A percentile compares a stretch with the other conserved stretches of the same genome.
These are phyloP conservation scores for Nematodospora valgi DNA, from an alignment of 805 yeast species.

Conservation along the genomic window DNA sequence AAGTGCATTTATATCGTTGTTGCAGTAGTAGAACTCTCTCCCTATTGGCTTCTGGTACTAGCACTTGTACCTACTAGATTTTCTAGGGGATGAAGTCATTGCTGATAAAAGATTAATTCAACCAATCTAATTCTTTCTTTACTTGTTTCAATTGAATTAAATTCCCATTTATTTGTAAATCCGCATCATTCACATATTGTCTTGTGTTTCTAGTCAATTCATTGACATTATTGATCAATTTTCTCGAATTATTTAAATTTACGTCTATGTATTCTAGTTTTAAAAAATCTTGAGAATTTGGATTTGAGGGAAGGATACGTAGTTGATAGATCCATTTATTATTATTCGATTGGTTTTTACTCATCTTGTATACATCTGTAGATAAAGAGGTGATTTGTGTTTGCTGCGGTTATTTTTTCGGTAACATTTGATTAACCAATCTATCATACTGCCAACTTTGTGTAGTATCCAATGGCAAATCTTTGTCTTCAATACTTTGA, in stretches of 20 bases:
- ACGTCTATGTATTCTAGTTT: constrained; percentile 36
- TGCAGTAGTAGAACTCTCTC: not conserved
- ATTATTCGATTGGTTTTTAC: not conserved
- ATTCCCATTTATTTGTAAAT: constrained; percentile 14
- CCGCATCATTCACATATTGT: constrained; percentile 8
- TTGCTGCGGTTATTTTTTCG: not conserved
- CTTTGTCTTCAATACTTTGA: constrained; percentile 5
- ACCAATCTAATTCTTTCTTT: constrained; percentile 23
- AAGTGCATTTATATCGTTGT: not conserved
- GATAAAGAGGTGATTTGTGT: not conserved
- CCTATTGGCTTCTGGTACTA: too few species aligned
- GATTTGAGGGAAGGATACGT: constrained; percentile 33
- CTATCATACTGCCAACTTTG: constrained; percentile 35
- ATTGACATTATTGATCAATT: constrained; percentile 22
- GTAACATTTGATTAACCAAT: constrained; percentile 13
- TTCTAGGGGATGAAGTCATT: too few species aligned
- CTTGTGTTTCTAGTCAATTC: constrained; percentile 12
- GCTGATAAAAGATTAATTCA: too few species aligned
- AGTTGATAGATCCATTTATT: constrained; percentile 24
- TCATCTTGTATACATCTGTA: constrained; percentile 3
- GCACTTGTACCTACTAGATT: too few species aligned
- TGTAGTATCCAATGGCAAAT: constrained; percentile 25
- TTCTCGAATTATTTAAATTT: constrained; percentile 35
- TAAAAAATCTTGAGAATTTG: constrained; percentile 28
- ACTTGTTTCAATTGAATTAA: constrained; percentile 17